Conservation (phyloP, 768 basidiomycete genomes). For the Russula olivacea region DNA sequence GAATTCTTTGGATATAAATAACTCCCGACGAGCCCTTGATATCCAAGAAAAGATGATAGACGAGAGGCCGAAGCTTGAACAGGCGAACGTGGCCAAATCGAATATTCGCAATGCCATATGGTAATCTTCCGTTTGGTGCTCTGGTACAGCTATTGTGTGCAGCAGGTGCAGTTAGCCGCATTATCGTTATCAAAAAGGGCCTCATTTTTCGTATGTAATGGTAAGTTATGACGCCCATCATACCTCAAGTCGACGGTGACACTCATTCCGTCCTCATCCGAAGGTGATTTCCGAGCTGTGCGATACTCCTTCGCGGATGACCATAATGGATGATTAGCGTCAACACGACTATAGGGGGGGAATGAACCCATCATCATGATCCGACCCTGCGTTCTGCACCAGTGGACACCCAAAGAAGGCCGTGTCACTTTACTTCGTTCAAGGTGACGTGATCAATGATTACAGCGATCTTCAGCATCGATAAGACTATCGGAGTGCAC, state of each 20-base stretch:
- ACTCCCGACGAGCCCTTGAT: conserved; percentile 43
- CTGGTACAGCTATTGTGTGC: not conserved
- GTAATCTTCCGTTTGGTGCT: not conserved
- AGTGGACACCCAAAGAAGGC: conserved; percentile 52
- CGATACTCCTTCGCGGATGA: conserved; percentile 43
- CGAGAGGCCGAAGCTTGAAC: conserved; percentile 47
- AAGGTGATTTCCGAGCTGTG: conserved; percentile 44
- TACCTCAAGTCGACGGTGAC: conserved; percentile 50
- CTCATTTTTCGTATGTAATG: conserved; percentile 29
- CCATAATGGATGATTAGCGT: not conserved
- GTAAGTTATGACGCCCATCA: not conserved
- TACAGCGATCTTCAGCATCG: conserved; percentile 31
- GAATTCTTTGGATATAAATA: conserved; percentile 44
- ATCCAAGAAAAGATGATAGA: conserved; percentile 58
- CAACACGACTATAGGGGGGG: conserved; percentile 37
- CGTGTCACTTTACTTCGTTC: not conserved
- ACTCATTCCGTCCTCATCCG: conserved; percentile 53
- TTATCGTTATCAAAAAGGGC: conserved; percentile 45
- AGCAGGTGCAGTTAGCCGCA: conserved; percentile 44
- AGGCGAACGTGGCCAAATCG: conserved; percentile 49
- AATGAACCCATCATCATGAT: conserved; percentile 36
- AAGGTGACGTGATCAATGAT: not conserved
- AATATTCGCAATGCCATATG: conserved; percentile 38
- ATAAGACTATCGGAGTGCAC: not conserved
- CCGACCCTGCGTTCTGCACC: conserved; percentile 36